Percentiles rank a stretch among this genome's conserved stretches.
Conservation (phyloP, 1,284 basidiomycete species). For the Cutaneotrichosporon sp. region DNA sequence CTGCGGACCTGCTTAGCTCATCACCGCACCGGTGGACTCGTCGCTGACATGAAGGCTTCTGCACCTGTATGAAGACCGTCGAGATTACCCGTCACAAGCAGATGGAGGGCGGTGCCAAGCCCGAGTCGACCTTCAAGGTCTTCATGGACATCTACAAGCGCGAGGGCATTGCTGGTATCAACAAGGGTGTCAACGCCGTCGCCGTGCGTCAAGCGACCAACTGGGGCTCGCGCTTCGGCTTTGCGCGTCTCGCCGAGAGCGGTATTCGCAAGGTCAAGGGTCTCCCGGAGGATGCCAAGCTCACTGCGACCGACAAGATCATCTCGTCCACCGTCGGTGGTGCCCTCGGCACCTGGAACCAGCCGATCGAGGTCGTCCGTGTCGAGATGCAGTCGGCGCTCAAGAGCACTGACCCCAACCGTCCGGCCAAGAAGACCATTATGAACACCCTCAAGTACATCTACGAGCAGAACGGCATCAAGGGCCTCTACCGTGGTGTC, state of each 20-base stretch:
- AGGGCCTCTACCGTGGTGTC: conserved; percentile 95
- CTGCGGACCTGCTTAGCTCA: too few species aligned
- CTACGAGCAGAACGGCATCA: conserved; percentile 94
- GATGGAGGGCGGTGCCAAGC: conserved; percentile 78
- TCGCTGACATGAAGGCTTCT: conserved; percentile 64
- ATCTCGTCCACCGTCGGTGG: conserved; percentile 83
- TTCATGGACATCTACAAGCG: conserved; percentile 90
- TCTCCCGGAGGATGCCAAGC: conserved; percentile 62
- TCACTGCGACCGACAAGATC: conserved; percentile 81
- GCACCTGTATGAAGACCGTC: conserved; percentile 96
- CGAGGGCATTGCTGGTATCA: conserved; percentile 93
- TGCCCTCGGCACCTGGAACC: conserved; percentile 97
- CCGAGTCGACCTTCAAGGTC: conserved; percentile 89
- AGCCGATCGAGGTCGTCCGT: conserved; percentile 77
- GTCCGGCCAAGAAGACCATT: conserved; percentile 84
- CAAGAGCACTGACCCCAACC: conserved; percentile 67
- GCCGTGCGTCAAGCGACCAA: conserved; percentile 97
- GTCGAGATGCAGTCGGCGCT: conserved; percentile 95
- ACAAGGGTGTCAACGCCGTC: conserved; percentile 99
- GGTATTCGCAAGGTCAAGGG: conserved; percentile 66
- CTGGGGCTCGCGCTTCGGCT: conserved; percentile 99
- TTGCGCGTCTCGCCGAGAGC: conserved; percentile 86
- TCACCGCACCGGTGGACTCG: not conserved
- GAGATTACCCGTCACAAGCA: conserved; percentile 98
- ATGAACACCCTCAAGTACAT: conserved; percentile 85